Evolutionary conservation across 257 asterid genomes (phyloP).

Genomic region (Solanum paucissectum): DNA sequence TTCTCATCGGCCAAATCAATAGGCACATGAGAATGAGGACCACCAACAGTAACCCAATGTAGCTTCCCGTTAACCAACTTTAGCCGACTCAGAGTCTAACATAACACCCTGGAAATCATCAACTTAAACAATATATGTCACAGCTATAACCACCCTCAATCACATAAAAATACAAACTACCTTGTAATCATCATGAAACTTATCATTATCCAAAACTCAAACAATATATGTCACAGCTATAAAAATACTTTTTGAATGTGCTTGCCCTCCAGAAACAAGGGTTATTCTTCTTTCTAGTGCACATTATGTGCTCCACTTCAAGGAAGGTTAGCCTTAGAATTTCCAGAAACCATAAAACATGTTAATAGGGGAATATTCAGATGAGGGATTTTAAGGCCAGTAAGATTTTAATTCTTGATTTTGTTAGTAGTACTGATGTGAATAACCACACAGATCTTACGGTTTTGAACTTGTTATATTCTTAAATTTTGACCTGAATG

Average conservation of each 20-base stretch:
- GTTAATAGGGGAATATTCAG: too few species aligned
- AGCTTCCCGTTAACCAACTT: background rate
- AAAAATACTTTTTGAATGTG: background rate
- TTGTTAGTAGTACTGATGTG: too few species aligned
- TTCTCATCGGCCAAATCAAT: background rate
- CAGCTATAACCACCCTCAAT: background rate
- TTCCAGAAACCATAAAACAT: background rate
- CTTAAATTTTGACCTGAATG: background rate
- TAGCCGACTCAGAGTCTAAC: too few species aligned
- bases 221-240: too few species aligned
- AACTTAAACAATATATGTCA: too few species aligned
- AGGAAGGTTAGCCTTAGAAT: background rate
- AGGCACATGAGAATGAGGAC: background rate
- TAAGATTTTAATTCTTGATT: too few species aligned
- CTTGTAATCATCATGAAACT: background rate
- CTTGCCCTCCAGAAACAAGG: background rate
- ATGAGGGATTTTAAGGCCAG: too few species aligned
- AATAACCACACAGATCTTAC: too few species aligned
- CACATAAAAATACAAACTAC: too few species aligned
- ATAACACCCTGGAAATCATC: background rate
- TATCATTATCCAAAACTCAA: background rate
- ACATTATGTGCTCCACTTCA: background rate
- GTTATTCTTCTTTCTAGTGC: background rate
- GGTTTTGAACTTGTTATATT: too few species aligned
- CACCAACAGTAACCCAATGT: background rate